phyloP scores from a whole-genome alignment of 768 basidiomycete species.

The Tulasnella sp. region DNA sequence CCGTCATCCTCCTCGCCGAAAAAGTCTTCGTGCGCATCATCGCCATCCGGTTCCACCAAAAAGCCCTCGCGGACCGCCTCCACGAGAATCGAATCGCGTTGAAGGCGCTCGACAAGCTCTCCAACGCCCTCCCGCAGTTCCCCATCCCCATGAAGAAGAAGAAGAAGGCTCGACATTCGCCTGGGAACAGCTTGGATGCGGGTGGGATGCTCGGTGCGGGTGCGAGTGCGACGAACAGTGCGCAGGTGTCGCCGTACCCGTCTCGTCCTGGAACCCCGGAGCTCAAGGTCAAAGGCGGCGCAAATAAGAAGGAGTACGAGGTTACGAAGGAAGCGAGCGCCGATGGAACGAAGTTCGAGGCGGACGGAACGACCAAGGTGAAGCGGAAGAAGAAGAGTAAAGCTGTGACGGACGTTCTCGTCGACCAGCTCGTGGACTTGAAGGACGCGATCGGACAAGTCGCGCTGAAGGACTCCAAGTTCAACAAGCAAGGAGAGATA shows the following conservation, averaged over 20 bases:
- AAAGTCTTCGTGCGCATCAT: conserved; percentile 60
- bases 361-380: not conserved
- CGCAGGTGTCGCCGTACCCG: not conserved
- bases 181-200: not conserved
- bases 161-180: conserved; percentile 16
- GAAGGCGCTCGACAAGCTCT: conserved; percentile 57
- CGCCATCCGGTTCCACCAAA: conserved; percentile 71
- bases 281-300: not conserved
- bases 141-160: conserved; percentile 21
- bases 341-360: not conserved
- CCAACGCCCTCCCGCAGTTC: conserved; percentile 41
- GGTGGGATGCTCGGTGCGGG: not conserved
- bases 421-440: conserved; percentile 46
- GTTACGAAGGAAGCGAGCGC: not conserved
- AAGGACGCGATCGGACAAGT: conserved; percentile 55
- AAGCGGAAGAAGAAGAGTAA: conserved; percentile 22
- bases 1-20: conserved; percentile 37
- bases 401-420: conserved; percentile 52
- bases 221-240: not conserved
- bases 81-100: conserved; percentile 58
- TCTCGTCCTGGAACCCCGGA: conserved; percentile 9
- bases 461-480: conserved; percentile 52
- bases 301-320: not conserved
- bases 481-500: conserved; percentile 44
- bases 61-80: conserved; percentile 61